These are phyloP conservation scores for Platanus orientalis DNA, from an alignment of 164 flowering plant genomes.

Conservation along the genomic window DNA sequence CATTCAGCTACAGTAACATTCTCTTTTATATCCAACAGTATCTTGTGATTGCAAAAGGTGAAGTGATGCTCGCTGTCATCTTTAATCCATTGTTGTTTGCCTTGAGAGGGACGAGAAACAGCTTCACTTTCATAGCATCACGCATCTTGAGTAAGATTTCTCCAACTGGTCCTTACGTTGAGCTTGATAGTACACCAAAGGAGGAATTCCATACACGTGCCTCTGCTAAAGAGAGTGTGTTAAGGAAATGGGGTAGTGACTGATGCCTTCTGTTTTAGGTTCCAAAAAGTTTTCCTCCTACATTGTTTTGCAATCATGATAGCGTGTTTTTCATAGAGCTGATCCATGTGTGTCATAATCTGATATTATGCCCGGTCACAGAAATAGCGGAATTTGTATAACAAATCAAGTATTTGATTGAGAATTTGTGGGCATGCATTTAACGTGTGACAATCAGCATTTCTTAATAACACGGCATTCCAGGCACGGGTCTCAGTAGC, in stretches of 20 bases:
- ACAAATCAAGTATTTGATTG: too few species aligned
- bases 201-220: slow-evolving; percentile 18
- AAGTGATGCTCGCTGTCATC: slow-evolving; percentile 59
- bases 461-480: too few species aligned
- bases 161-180: slow-evolving; percentile 17
- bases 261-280: slow-evolving; percentile 28
- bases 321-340: too few species aligned
- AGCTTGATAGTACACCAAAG: slow-evolving; percentile 13
- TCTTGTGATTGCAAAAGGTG: slow-evolving; percentile 75
- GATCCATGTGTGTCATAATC: too few species aligned
- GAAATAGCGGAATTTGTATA: too few species aligned
- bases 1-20: background rate
- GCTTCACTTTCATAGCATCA: slow-evolving; percentile 37
- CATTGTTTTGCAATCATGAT: background rate
- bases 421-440: too few species aligned
- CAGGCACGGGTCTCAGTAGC: too few species aligned
- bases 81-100: slow-evolving; percentile 69
- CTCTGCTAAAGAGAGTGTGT: slow-evolving; percentile 75
- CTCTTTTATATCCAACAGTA: slow-evolving; percentile 40
- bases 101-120: slow-evolving; percentile 57
- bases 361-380: too few species aligned
- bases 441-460: too few species aligned
- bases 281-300: background rate
- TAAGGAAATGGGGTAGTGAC: slow-evolving; percentile 76
- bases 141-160: slow-evolving; percentile 25